Conservation (phyloP, 345 rosid species). For the Dovyalis caffra region DNA sequence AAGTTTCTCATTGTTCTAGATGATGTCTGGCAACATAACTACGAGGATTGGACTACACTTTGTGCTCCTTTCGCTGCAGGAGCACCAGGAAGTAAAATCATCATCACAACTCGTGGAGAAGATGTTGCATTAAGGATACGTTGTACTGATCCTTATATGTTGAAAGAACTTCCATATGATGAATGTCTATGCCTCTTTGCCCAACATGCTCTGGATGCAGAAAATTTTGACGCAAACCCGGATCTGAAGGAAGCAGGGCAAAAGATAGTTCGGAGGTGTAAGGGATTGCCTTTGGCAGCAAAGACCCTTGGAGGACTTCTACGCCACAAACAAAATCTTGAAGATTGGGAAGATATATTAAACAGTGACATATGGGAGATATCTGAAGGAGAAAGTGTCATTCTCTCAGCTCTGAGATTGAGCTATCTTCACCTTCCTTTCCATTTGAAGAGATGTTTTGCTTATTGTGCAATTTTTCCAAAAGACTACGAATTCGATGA, state of each 20-base stretch:
- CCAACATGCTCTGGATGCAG: too few species aligned
- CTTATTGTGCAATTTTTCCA: slow-evolving; percentile 20
- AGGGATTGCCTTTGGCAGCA: slow-evolving; percentile 32
- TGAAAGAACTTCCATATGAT: slow-evolving; percentile 14
- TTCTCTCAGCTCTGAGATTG: slow-evolving; percentile 16
- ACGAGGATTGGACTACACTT: too few species aligned
- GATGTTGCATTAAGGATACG: slow-evolving; percentile 7
- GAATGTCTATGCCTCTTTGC: too few species aligned
- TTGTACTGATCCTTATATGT: neutral
- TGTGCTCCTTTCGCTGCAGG: too few species aligned
- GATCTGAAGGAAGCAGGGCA: too few species aligned
- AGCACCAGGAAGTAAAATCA: too few species aligned
- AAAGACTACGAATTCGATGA: slow-evolving; percentile 18
- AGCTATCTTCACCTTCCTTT: slow-evolving; percentile 29
- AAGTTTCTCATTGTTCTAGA: slow-evolving; percentile 26
- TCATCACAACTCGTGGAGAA: slow-evolving; percentile 23
- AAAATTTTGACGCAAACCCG: too few species aligned
- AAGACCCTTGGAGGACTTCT: slow-evolving; percentile 27
- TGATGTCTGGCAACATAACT: slow-evolving; percentile 38
- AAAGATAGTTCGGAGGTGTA: slow-evolving; percentile 20
- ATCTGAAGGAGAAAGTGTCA: slow-evolving; percentile 4
- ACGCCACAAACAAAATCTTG: neutral
- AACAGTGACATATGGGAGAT: slow-evolving; percentile 29
- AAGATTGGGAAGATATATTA: slow-evolving; percentile 16
- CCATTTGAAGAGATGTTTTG: slow-evolving; percentile 21